Percentiles rank a stretch among this genome's conserved stretches.
These are phyloP conservation scores for Fusarium temperatum DNA, from an alignment of 2,329 filamentous ascomycete species.

Conservation along the genomic window DNA sequence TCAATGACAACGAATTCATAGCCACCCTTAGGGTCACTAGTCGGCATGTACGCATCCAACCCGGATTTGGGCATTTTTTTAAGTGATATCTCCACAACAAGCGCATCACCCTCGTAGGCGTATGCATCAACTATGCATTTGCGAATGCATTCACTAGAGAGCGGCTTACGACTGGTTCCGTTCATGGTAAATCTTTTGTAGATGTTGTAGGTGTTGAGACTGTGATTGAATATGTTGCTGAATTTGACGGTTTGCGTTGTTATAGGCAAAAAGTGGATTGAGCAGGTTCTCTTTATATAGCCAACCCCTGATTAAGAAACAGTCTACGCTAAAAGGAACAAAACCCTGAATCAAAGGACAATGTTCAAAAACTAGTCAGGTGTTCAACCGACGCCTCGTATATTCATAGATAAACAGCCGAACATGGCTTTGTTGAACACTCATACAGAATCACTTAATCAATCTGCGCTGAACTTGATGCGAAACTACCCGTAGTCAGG, in stretches of 20 bases:
- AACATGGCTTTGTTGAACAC: no score
- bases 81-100: not conserved
- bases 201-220: not conserved
- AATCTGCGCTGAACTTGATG: no score
- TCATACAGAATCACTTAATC: no score
- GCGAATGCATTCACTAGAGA: not conserved
- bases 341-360: not conserved
- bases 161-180: not conserved
- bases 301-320: not conserved
- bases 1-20: no score
- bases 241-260: not conserved
- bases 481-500: accelerated
- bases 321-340: not conserved
- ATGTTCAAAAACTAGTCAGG: not conserved
- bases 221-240: not conserved
- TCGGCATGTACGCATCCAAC: not conserved
- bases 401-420: accelerated
- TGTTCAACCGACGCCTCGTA: accelerated
- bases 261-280: not conserved
- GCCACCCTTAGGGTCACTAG: no score
- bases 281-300: not conserved
- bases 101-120: not conserved
- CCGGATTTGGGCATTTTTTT: accelerated
- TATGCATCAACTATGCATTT: not conserved
- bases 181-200: not conserved